Evolutionary conservation across 169 alveolate genomes (phyloP).

Genomic region (Sarcocystis neurona): DNA sequence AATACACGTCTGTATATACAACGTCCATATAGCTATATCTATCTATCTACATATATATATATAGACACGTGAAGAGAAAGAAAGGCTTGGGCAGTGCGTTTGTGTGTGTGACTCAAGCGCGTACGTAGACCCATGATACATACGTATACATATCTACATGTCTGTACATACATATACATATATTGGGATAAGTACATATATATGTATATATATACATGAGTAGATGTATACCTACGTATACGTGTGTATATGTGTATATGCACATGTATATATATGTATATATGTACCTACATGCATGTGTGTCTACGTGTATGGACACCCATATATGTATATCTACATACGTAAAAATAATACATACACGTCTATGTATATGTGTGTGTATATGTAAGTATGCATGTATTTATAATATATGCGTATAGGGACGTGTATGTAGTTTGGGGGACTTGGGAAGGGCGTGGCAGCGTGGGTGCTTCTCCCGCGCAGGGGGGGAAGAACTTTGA

Average conservation of each 20-base stretch:
- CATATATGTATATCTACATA: not conserved
- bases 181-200: not conserved
- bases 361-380: not conserved
- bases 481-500: too few species aligned
- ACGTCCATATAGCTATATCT: not conserved
- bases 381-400: not conserved
- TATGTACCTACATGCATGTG: not conserved
- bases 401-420: not conserved
- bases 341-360: not conserved
- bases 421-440: not conserved
- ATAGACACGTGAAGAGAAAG: not conserved
- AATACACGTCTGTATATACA: too few species aligned
- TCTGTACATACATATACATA: too few species aligned
- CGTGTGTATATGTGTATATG: not conserved
- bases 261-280: not conserved
- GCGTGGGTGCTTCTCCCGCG: too few species aligned
- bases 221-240: not conserved
- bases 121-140: not conserved
- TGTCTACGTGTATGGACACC: not conserved
- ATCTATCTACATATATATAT: too few species aligned
- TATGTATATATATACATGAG: not conserved
- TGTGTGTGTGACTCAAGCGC: not conserved
- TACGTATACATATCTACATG: not conserved
- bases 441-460: too few species aligned
- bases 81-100: not conserved